Evolutionary conservation across 192 early-diverging fungal species (phyloP).

Genomic region (Linnemannia elongata): DNA sequence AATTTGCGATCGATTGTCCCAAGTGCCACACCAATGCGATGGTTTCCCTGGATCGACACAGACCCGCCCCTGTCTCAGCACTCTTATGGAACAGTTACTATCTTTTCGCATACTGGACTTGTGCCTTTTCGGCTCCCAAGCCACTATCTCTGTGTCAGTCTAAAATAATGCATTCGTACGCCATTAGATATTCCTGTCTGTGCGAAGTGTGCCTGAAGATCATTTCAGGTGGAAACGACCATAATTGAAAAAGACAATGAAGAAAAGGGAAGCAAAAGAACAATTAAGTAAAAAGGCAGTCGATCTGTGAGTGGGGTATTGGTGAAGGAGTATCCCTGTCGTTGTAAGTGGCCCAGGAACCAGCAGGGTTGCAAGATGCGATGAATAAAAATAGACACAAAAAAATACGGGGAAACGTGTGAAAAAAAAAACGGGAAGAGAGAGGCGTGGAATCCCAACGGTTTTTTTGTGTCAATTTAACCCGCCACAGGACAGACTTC

Average conservation of each 20-base stretch:
- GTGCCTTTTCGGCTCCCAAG: background rate
- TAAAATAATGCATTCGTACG: too few relatives aligned
- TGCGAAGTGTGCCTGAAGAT: background rate
- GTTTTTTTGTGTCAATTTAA: background rate
- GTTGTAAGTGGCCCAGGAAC: background rate
- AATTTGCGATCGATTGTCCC: too few relatives aligned
- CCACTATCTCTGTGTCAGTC: background rate
- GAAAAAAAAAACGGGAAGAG: background rate
- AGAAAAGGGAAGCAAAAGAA: background rate
- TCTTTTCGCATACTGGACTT: background rate
- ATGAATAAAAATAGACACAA: background rate
- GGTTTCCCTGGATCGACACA: background rate
- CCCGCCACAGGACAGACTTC: background rate
- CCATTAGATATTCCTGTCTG: background rate
- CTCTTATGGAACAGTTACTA: background rate
- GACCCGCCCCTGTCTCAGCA: background rate
- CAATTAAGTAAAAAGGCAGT: background rate
- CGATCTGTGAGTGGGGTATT: background rate
- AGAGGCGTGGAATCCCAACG: background rate
- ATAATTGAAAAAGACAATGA: background rate
- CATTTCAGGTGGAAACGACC: background rate
- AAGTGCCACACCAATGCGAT: background rate
- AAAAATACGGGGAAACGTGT: constrained; percentile 1
- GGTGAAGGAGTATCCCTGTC: background rate
- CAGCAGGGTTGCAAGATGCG: background rate